A percentile compares a stretch with the other conserved stretches of the same genome.
These are phyloP conservation scores for Camellia oleifera DNA, from an alignment of 179 eudicot species.

Conservation along the genomic window DNA sequence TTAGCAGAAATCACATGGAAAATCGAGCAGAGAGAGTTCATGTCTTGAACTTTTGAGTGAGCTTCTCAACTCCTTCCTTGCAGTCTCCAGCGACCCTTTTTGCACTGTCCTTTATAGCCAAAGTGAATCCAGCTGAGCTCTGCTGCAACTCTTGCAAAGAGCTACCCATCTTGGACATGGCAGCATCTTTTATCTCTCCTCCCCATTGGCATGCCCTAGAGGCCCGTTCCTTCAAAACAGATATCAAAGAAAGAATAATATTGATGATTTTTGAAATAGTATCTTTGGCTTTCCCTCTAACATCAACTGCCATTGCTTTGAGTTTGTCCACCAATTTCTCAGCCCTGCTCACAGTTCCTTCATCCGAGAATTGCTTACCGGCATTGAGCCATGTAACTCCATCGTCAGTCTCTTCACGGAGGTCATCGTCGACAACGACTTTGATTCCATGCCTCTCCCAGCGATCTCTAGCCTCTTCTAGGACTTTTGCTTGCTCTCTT, in stretches of 20 bases:
- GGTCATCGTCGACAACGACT: conserved; percentile 73
- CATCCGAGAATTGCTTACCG: conserved; percentile 54
- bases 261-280: conserved; percentile 51
- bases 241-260: conserved; percentile 41
- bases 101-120: conserved; percentile 59
- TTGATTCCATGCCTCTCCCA: conserved; percentile 88
- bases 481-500: conserved; percentile 77
- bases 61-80: conserved; percentile 73
- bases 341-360: conserved; percentile 65
- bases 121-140: conserved; percentile 40
- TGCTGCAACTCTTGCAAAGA: conserved; percentile 56
- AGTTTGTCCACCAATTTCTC: conserved; percentile 75
- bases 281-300: conserved; percentile 58
- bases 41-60: conserved; percentile 79
- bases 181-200: conserved; percentile 45
- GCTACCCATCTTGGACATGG: conserved; percentile 36
- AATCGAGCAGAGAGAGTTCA: conserved; percentile 14
- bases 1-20: not conserved
- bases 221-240: conserved; percentile 52
- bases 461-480: conserved; percentile 89
- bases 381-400: conserved; percentile 65
- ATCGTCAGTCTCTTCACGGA: conserved; percentile 59
- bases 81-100: conserved; percentile 74
- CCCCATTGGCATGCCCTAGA: conserved; percentile 31
- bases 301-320: conserved; percentile 57